These are phyloP conservation scores for Hyparrhenia diplandra DNA, from an alignment of 176 grass and related monocot species.

Conservation along the genomic window DNA sequence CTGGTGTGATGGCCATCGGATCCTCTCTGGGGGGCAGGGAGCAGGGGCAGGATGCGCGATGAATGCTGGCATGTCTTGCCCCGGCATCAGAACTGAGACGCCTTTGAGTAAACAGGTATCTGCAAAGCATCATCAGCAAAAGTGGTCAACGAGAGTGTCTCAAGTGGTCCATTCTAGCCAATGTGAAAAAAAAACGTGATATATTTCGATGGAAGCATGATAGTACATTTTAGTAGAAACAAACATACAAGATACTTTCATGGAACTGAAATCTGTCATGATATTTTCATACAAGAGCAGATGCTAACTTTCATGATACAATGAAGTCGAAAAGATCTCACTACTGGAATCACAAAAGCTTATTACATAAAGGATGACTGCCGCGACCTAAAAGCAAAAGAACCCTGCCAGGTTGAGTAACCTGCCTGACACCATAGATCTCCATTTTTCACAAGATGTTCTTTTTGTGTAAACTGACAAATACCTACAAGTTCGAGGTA, in stretches of 20 bases:
- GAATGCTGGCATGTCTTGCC: slow-evolving; percentile 71
- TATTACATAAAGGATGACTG: no score
- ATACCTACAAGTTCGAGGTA: not conserved
- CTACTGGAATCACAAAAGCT: no score
- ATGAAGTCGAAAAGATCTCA: not conserved
- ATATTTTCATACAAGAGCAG: not conserved
- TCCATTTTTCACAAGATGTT: not conserved
- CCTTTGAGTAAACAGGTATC: slow-evolving; percentile 87
- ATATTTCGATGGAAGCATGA: not conserved
- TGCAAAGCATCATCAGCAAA: slow-evolving; percentile 32
- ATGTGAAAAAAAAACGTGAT: not conserved
- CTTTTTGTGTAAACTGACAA: not conserved
- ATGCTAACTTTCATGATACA: not conserved
- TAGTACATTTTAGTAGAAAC: not conserved
- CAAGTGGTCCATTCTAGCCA: not conserved
- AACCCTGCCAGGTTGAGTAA: no score
- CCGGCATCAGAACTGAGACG: slow-evolving; percentile 91
- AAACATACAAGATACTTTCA: not conserved
- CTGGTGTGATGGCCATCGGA: slow-evolving; percentile 70
- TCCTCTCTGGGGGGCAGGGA: slow-evolving; percentile 67
- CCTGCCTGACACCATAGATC: no score
- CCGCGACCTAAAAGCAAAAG: no score
- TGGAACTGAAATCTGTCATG: not conserved
- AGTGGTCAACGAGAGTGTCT: not conserved
- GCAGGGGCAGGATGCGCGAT: slow-evolving; percentile 68